A percentile compares a stretch with the other conserved stretches of the same genome.
These are phyloP conservation scores for Mycena haematopus DNA, from an alignment of 768 basidiomycete species.

Conservation along the genomic window DNA sequence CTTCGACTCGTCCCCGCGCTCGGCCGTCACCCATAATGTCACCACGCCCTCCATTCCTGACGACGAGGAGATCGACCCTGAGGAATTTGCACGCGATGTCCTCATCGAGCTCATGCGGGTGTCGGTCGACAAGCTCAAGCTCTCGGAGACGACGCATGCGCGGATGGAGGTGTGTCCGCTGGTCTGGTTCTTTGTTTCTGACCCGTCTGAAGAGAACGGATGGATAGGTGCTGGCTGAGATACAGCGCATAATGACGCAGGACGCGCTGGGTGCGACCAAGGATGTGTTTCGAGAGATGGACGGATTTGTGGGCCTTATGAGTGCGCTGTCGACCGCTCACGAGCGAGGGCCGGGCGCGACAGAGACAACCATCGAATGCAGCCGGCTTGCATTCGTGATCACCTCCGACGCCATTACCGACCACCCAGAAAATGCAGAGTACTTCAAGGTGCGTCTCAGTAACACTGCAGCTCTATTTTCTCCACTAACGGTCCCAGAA, in stretches of 20 bases:
- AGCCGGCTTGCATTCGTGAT: slow-evolving; percentile 69
- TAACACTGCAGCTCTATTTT: no score
- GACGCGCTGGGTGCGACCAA: slow-evolving; percentile 60
- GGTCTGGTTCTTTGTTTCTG: no score
- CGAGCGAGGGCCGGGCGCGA: slow-evolving; percentile 36
- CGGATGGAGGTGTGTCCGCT: slow-evolving; percentile 60
- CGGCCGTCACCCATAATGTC: slow-evolving; percentile 31
- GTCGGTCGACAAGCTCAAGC: slow-evolving; percentile 73
- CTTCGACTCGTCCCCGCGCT: slow-evolving; percentile 55
- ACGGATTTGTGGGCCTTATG: slow-evolving; percentile 80
- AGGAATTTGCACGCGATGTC: slow-evolving; percentile 78
- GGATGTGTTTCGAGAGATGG: slow-evolving; percentile 80
- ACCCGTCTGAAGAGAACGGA: neutral
- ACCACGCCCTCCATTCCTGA: slow-evolving; percentile 30
- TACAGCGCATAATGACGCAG: slow-evolving; percentile 71
- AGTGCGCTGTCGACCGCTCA: slow-evolving; percentile 70
- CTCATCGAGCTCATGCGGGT: slow-evolving; percentile 74
- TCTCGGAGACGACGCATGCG: slow-evolving; percentile 50
- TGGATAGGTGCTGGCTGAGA: slow-evolving; percentile 64
- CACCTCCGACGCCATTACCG: slow-evolving; percentile 66
- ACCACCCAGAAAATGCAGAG: slow-evolving; percentile 58
- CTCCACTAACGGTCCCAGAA: slow-evolving; percentile 42
- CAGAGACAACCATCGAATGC: slow-evolving; percentile 55
- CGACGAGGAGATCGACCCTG: slow-evolving; percentile 56
- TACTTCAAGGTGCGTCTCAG: slow-evolving; percentile 78